These are phyloP conservation scores for Saccharata proteae DNA, from an alignment of 2,329 filamentous ascomycete species.

Conservation along the genomic window DNA sequence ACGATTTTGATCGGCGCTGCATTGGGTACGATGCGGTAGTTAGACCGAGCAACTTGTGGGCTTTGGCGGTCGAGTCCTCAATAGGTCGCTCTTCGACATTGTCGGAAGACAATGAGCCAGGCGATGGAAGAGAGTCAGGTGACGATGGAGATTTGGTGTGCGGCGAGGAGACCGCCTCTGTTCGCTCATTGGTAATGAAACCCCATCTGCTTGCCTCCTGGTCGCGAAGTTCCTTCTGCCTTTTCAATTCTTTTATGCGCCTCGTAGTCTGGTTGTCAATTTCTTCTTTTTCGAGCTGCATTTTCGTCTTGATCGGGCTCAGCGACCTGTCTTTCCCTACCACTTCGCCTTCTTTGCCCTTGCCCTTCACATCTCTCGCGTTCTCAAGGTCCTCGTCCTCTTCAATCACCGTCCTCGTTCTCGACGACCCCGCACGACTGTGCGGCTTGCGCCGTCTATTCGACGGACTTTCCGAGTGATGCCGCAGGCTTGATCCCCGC, in stretches of 20 bases:
- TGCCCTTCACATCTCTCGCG: constrained; percentile 15
- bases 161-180: no score
- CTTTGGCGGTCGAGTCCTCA: constrained; percentile 22
- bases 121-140: constrained; percentile 6
- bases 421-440: constrained; percentile 14
- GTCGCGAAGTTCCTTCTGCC: constrained; percentile 44
- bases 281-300: constrained; percentile 15
- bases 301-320: constrained; percentile 18
- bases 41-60: constrained; percentile 30
- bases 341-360: constrained; percentile 10
- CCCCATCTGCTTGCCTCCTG: constrained; percentile 24
- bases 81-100: constrained; percentile 4
- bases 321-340: constrained; percentile 20
- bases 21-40: constrained; percentile 13
- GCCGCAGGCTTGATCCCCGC: constrained; percentile 3
- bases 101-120: constrained; percentile 5
- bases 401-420: constrained; percentile 16
- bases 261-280: constrained; percentile 45
- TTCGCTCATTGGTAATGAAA: no score
- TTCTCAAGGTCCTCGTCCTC: constrained; percentile 17
- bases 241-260: constrained; percentile 45
- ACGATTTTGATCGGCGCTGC: constrained; percentile 6
- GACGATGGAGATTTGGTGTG: no score
- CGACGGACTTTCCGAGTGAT: constrained; percentile 4
- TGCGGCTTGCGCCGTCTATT: not conserved